Evolutionary conservation across 495 filamentous ascomycete genomes (phyloP), one percentile per base, ranked within the genome.

Genomic region (Penicillium subrubescens): DNA sequence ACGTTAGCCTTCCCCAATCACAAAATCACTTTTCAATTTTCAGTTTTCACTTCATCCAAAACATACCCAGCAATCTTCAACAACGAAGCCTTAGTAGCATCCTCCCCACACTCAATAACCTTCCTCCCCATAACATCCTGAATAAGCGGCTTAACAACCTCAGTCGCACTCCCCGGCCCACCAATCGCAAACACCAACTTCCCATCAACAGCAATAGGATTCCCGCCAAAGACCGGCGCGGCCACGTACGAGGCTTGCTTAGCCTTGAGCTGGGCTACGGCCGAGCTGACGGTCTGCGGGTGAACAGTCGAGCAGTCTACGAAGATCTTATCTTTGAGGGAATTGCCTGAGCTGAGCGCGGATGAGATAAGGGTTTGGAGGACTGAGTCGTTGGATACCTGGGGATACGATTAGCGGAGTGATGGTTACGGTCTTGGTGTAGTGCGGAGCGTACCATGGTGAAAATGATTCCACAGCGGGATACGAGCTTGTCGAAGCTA

Each of bases 281-380:
- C 75, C 0, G 71, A 61, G 12, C 69, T 70, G 31, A 82, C 78
- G 0, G 77, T 79, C 17, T 76, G 58, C 0, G 81, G 81, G 53
- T 80, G 79, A 17, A 83, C 76, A 15, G 79, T 83, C 33, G 81
- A 82, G 68, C 79, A 82, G 57, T 83, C 81, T 55, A 83, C 75
- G 61, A 83, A 83, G 67, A 83, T 78, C 70, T 83, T 83, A 63
- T 76, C 77, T 15, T 67, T 67, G 17, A 82, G 69, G 3, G 77
- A 77, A 12, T 72, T 68, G 2, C 68, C 75, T 7, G 77, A 78
- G 29, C 62, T 46, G 46, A 76, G 27, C 17, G 73, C 73, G 6
- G 70, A 70, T 34, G 70, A 71, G 57, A 83, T 67, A 2, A 82
- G 69, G n/a, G 62, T 67, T 54, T 77, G 64, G 4, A 80, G 70